Base-by-base conservation (phyloP, 441 rosid genomes). In the Jatropha podagrica region DNA sequence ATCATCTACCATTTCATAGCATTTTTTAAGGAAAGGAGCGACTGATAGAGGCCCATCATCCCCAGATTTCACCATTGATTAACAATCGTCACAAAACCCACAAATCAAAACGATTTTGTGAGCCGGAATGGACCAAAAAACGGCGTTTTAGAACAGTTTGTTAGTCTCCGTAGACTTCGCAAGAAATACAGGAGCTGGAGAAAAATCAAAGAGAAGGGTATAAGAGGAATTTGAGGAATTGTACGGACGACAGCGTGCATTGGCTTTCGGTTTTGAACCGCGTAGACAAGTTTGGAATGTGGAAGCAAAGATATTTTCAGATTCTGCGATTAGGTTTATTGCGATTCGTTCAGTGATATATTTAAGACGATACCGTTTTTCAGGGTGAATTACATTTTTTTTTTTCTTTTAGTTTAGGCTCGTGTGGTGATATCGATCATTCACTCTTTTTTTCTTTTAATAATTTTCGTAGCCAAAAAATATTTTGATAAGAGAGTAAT, bases 1-100 rank as follows among this genome's bases (percentile, higher is more conserved):
- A 73, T 93, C 97, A 65, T 91, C 98, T 4, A 93, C 96, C 95
- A 95, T 93, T 54, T 93, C 96, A 84, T 90, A 91, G 79, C 99
- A 89, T 84, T 95, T 95, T 79, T 81, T 89, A 55, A 95, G 76
- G 77, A 95, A 95, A 48, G 99, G 98, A 23, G 97, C 90, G 52
- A 88, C 69, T n/a, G 92, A 78, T 2, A 17, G 76, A 48, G 80
- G 69, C 62, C 81, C 87, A 60, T 76, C 81, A 13, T 83, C 92
- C 72, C 77, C 78, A 18, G 96, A 83, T 86, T 87, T 92, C 89
- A 86, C 97, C 98, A 94, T 94, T 2, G 65, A 37, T 67, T 46
- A 32, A 27, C 48, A 20, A 55, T 20, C 44, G 13, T 5, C 2
- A 6, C 38, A 63, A 59, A 51, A 68, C 60, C 55, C 65, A 65